Percentiles rank a stretch among this genome's conserved stretches.
Conservation (phyloP, 129 eudicot genomes). For the Lactuca saligna region DNA sequence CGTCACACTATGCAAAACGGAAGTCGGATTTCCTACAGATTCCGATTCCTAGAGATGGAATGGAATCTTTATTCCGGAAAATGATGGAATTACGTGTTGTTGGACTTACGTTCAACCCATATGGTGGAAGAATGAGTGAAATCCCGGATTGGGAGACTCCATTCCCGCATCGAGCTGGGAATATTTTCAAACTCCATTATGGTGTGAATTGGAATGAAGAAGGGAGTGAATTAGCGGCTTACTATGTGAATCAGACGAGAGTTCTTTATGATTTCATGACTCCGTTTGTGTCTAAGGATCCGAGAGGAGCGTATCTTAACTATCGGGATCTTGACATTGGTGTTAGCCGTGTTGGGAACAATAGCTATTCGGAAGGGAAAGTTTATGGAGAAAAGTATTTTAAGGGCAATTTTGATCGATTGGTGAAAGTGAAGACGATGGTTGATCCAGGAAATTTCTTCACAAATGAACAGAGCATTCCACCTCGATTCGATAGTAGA, state of each 20-base stretch:
- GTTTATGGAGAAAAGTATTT: slow-evolving; percentile 44
- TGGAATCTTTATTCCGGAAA: slow-evolving; percentile 31
- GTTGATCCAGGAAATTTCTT: slow-evolving; percentile 40
- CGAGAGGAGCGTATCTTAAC: slow-evolving; percentile 39
- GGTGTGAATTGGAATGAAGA: slow-evolving; percentile 36
- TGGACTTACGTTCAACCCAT: slow-evolving; percentile 31
- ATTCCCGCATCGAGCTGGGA: slow-evolving; percentile 44
- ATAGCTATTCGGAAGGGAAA: slow-evolving; percentile 34
- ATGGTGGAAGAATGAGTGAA: slow-evolving; percentile 50
- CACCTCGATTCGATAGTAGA: not conserved
- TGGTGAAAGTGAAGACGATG: slow-evolving; percentile 41
- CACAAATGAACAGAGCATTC: slow-evolving; percentile 47
- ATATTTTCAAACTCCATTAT: slow-evolving; percentile 39
- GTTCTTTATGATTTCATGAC: slow-evolving; percentile 36
- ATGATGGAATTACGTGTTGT: slow-evolving; percentile 27
- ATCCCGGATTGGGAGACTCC: slow-evolving; percentile 40
- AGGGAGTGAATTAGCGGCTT: slow-evolving; percentile 15
- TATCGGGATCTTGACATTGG: slow-evolving; percentile 47
- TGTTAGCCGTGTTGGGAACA: slow-evolving; percentile 25
- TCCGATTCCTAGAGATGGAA: slow-evolving; percentile 28
- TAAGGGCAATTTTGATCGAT: slow-evolving; percentile 37
- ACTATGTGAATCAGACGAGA: slow-evolving; percentile 35
- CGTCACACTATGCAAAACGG: slow-evolving; percentile 23
- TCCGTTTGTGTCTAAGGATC: slow-evolving; percentile 38
- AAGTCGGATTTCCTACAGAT: slow-evolving; percentile 42